Conservation (phyloP, 345 rosid genomes). For the Heritiera fomes region DNA sequence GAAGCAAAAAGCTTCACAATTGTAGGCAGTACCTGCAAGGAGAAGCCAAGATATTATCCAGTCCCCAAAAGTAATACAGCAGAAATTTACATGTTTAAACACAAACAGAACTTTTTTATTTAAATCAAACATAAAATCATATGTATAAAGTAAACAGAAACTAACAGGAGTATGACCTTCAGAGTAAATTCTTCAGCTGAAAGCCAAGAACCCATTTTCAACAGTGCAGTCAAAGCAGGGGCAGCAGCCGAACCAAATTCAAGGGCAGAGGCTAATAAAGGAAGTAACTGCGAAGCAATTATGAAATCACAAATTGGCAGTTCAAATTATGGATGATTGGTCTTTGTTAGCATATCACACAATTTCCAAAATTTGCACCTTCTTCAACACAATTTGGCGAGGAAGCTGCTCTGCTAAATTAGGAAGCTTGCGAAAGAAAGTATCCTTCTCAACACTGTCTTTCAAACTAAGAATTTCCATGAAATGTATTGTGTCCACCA, state of each 20-base stretch:
- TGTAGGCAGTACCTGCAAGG: slow-evolving; percentile 74
- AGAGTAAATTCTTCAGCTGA: slow-evolving; percentile 78
- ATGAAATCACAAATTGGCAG: slow-evolving; percentile 31
- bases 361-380: slow-evolving; percentile 49
- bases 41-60: slow-evolving; percentile 24
- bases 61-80: slow-evolving; percentile 19
- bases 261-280: slow-evolving; percentile 93
- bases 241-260: slow-evolving; percentile 99
- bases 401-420: slow-evolving; percentile 97
- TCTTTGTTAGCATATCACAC: slow-evolving; percentile 21
- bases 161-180: slow-evolving; percentile 50
- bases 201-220: slow-evolving; percentile 96
- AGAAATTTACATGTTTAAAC: slow-evolving; percentile 14
- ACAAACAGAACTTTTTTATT: slow-evolving; percentile 1
- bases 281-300: slow-evolving; percentile 76
- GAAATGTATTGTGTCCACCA: slow-evolving; percentile 99
- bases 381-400: slow-evolving; percentile 89
- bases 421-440: slow-evolving; percentile 96
- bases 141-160: background rate
- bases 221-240: slow-evolving; percentile 81
- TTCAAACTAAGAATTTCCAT: slow-evolving; percentile 95
- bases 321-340: slow-evolving; percentile 15
- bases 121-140: slow-evolving; percentile 7
- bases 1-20: slow-evolving; percentile 86
- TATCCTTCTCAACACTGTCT: slow-evolving; percentile 93